Evolutionary conservation across 441 rosid genomes (phyloP).

Genomic region (Croton laevigatus): DNA sequence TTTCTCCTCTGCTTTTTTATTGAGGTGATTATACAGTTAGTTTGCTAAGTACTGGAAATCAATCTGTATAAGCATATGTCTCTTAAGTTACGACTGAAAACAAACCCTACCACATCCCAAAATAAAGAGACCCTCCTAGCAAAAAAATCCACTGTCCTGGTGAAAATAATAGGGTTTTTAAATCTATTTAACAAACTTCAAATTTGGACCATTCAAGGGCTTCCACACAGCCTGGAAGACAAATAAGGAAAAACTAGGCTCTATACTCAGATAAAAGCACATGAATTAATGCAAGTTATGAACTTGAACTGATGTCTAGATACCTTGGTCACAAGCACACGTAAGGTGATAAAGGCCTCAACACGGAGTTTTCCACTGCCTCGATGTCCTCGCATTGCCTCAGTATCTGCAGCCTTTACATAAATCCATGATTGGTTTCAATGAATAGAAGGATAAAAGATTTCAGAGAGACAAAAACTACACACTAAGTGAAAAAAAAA

Average conservation of each 20-base stretch:
- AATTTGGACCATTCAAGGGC: conserved; percentile 7
- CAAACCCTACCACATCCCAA: conserved; percentile 9
- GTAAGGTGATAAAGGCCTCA: conserved; percentile 77
- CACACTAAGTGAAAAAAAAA: neutral
- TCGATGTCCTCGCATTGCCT: conserved; percentile 78
- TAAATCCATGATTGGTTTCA: conserved; percentile 24
- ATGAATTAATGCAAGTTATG: conserved; percentile 8
- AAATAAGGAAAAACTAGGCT: neutral
- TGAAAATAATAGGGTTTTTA: neutral
- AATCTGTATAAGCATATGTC: neutral
- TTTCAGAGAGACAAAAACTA: conserved; percentile 1
- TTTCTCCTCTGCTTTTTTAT: neutral
- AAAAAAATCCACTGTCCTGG: conserved; percentile 9
- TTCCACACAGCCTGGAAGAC: neutral
- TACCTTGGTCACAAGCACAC: conserved; percentile 91
- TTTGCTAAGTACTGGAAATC: neutral
- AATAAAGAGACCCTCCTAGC: neutral
- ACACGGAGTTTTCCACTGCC: conserved; percentile 81
- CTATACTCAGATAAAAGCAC: neutral
- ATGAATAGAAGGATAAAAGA: neutral
- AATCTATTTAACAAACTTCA: neutral
- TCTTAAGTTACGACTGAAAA: conserved; percentile 1
- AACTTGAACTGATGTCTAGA: conserved; percentile 11
- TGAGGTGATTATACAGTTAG: neutral
- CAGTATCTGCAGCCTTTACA: conserved; percentile 81